These are phyloP conservation scores for Microcos paniculata DNA, from an alignment of 345 rosid species.

Conservation along the genomic window DNA sequence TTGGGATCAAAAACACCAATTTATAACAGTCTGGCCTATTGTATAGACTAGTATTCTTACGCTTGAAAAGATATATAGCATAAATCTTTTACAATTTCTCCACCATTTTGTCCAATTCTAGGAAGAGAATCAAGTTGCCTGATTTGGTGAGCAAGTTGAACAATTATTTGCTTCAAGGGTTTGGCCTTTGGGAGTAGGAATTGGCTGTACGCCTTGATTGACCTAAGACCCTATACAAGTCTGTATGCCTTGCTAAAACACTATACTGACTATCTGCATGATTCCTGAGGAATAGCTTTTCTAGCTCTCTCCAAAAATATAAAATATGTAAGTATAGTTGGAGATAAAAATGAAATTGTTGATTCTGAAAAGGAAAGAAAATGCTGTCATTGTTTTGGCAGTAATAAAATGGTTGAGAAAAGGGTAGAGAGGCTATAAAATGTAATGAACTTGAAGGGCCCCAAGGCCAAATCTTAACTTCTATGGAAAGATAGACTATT, in stretches of 20 bases:
- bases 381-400: neutral
- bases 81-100: neutral
- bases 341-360: neutral
- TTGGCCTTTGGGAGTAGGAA: neutral
- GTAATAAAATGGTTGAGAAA: neutral
- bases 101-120: neutral
- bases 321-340: neutral
- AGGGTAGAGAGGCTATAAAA: neutral
- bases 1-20: neutral
- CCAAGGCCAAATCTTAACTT: neutral
- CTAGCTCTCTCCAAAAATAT: neutral
- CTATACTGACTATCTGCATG: neutral
- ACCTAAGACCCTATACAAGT: neutral
- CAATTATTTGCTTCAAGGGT: neutral
- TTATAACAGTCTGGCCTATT: neutral
- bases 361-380: neutral
- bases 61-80: neutral
- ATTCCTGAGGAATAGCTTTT: neutral
- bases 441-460: slow-evolving; percentile 1
- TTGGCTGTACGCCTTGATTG: neutral
- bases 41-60: neutral
- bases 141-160: neutral
- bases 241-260: neutral
- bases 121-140: neutral
- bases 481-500: neutral